phyloP scores from a whole-genome alignment of 257 asterid species.

The Plantago major region DNA sequence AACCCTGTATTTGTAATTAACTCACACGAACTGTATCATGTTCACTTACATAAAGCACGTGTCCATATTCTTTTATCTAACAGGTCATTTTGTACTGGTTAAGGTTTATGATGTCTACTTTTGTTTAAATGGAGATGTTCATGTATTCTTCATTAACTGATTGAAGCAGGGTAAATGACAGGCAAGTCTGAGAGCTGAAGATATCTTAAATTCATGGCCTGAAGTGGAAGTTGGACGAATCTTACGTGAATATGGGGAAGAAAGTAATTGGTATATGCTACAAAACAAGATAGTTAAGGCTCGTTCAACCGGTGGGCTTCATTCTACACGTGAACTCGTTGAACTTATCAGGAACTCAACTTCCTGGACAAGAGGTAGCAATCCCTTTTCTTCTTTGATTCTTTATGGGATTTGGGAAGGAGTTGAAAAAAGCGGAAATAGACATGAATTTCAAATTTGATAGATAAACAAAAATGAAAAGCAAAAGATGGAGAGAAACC shows the following conservation, averaged over 20 bases:
- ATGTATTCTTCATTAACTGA: constrained; percentile 42
- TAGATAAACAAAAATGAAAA: too few relatives aligned
- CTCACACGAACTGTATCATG: not conserved
- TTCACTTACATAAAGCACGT: too few relatives aligned
- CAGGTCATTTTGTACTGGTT: too few relatives aligned
- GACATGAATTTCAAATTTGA: too few relatives aligned
- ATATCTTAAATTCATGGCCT: constrained; percentile 89
- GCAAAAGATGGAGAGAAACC: too few relatives aligned
- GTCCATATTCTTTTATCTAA: too few relatives aligned
- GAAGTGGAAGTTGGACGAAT: constrained; percentile 80
- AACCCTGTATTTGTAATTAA: not conserved
- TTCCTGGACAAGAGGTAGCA: constrained; percentile 61
- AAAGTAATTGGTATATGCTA: constrained; percentile 78
- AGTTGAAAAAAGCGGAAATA: too few relatives aligned
- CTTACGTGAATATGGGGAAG: constrained; percentile 91
- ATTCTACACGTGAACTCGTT: constrained; percentile 77
- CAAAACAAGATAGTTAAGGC: constrained; percentile 77
- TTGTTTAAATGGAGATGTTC: constrained; percentile 17
- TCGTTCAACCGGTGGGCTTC: constrained; percentile 79
- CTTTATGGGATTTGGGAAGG: not conserved
- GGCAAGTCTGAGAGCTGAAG: constrained; percentile 91
- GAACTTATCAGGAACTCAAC: constrained; percentile 71
- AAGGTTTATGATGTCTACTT: too few relatives aligned
- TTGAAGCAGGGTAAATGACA: constrained; percentile 60
- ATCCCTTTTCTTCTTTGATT: constrained; percentile 4